Conservation (phyloP, 148 eudicot species). For the Rhododendron simsii region DNA sequence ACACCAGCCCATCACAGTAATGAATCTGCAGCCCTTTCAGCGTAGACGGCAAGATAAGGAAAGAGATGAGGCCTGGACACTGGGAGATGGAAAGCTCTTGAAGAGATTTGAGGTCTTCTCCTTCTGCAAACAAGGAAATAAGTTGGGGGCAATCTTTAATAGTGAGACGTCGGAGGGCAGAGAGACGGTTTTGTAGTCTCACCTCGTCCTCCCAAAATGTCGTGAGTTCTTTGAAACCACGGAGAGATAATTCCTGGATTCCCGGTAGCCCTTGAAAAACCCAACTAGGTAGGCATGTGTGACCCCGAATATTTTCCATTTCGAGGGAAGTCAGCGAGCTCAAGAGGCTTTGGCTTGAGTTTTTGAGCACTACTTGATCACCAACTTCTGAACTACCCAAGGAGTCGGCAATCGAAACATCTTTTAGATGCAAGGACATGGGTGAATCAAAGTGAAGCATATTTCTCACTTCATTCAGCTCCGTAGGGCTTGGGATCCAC, state of each 20-base stretch:
- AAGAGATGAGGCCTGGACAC: not conserved
- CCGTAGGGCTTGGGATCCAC: not conserved
- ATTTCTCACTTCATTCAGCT: not conserved
- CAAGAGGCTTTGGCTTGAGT: not conserved
- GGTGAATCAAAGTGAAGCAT: not conserved
- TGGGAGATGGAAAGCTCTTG: not conserved
- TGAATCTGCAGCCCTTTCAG: rapidly evolving
- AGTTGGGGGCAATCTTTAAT: not conserved
- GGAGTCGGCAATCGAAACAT: not conserved
- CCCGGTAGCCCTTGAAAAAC: not conserved
- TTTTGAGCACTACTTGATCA: not conserved
- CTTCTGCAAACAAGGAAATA: not conserved
- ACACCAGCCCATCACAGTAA: not conserved
- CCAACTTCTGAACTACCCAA: not conserved
- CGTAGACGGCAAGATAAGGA: not conserved
- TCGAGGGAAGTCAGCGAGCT: not conserved
- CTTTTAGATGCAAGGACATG: not conserved
- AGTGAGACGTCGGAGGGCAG: not conserved
- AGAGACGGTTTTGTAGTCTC: not conserved
- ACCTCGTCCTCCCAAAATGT: not conserved
- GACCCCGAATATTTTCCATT: not conserved
- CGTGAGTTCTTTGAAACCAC: not conserved
- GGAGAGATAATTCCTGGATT: not conserved
- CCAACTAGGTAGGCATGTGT: not conserved
- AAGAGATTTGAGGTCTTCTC: not conserved